Percentiles rank a stretch among this genome's conserved stretches.
Conservation (phyloP, 2,329 filamentous ascomycete species). For the Exophiala mesophila region DNA sequence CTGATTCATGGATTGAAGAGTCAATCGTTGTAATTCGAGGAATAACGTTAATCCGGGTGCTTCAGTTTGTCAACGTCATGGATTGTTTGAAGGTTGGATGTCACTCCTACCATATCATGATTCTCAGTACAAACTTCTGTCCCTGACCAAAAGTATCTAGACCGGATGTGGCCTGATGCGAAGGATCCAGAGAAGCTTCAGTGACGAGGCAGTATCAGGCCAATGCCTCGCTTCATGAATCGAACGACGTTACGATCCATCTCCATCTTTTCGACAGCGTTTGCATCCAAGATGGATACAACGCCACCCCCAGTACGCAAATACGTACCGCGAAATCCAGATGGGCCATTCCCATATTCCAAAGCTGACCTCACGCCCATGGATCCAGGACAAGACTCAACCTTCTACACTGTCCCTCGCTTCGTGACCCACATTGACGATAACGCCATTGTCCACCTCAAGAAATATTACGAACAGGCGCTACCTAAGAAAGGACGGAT, state of each 20-base stretch:
- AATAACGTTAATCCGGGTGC: too few species aligned
- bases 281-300: constrained; percentile 15
- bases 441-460: constrained; percentile 41
- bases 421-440: constrained; percentile 54
- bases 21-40: too few species aligned
- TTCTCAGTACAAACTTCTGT: too few species aligned
- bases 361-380: constrained; percentile 25
- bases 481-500: constrained; percentile 41
- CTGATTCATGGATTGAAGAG: too few species aligned
- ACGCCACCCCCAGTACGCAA: neutral
- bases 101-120: too few species aligned
- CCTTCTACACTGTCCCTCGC: constrained; percentile 34
- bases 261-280: constrained; percentile 16
- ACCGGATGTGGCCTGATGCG: too few species aligned
- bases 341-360: constrained; percentile 26
- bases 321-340: constrained; percentile 20
- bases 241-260: constrained; percentile 14
- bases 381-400: constrained; percentile 25
- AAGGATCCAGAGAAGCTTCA: too few species aligned
- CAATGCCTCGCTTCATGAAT: constrained; percentile 18
- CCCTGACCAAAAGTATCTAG: too few species aligned
- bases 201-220: too few species aligned
- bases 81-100: too few species aligned
- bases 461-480: constrained; percentile 42
- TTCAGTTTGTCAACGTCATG: too few species aligned